These are phyloP conservation scores for Skeletonema marinoi DNA, from an alignment of 108 stramenopile species.

Conservation along the genomic window DNA sequence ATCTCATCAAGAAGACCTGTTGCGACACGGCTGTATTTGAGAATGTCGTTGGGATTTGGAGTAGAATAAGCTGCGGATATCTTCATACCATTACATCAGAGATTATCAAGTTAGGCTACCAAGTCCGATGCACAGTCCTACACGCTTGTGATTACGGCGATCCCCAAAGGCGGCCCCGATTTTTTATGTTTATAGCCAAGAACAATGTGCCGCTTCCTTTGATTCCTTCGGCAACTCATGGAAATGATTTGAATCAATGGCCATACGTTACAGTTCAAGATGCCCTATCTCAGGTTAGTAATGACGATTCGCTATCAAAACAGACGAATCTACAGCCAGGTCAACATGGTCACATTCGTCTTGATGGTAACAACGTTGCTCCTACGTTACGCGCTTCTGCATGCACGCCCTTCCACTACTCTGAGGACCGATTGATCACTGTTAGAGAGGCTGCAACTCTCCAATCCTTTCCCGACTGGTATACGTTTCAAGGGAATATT, in stretches of 20 bases:
- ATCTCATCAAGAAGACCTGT: conserved; percentile 20
- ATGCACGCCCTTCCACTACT: conserved; percentile 28
- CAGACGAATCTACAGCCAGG: conserved; percentile 9
- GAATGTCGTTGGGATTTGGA: conserved; percentile 49
- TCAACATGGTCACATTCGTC: conserved; percentile 27
- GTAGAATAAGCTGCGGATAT: conserved; percentile 18
- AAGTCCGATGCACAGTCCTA: conserved; percentile 25
- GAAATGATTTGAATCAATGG: background rate
- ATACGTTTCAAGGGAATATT: conserved; percentile 36
- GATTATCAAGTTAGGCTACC: conserved; percentile 38
- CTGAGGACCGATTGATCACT: conserved; percentile 35
- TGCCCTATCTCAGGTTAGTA: conserved; percentile 7
- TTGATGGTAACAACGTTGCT: conserved; percentile 22
- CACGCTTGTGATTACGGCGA: conserved; percentile 52
- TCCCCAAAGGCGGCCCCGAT: conserved; percentile 45
- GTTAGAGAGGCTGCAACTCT: conserved; percentile 47
- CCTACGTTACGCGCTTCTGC: conserved; percentile 28
- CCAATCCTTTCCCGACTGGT: conserved; percentile 42
- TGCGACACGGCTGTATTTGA: conserved; percentile 47
- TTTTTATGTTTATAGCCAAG: conserved; percentile 42
- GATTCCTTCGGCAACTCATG: conserved; percentile 37
- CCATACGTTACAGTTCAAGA: conserved; percentile 42
- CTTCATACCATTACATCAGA: conserved; percentile 31
- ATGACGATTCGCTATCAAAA: conserved; percentile 19
- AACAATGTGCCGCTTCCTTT: conserved; percentile 21